Conservation (phyloP, 805 yeast genomes). For the Wickerhamomyces strasburgensis region DNA sequence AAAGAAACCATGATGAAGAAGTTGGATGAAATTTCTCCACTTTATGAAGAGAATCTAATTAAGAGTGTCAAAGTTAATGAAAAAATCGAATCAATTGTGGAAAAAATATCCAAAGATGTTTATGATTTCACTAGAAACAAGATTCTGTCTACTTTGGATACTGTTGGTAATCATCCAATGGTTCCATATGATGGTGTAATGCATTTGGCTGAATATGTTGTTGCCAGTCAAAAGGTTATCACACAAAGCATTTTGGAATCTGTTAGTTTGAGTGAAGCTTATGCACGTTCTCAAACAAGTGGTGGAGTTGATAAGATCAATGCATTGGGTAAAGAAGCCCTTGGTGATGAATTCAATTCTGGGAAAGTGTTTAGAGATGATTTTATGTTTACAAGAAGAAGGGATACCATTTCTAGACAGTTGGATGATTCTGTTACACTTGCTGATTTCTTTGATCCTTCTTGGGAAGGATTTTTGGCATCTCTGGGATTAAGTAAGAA, state of each 20-base stretch:
- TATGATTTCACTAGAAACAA: slow-evolving; percentile 56
- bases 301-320: slow-evolving; percentile 59
- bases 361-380: slow-evolving; percentile 63
- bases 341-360: slow-evolving; percentile 53
- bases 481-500: slow-evolving; percentile 21
- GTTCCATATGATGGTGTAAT: slow-evolving; percentile 57
- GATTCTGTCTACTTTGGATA: slow-evolving; percentile 47
- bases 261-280: slow-evolving; percentile 60
- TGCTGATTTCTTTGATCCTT: slow-evolving; percentile 77
- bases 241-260: slow-evolving; percentile 58
- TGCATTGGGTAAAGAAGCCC: slow-evolving; percentile 52
- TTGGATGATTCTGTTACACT: slow-evolving; percentile 57
- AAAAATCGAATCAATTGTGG: slow-evolving; percentile 57
- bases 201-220: slow-evolving; percentile 65
- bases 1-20: slow-evolving; percentile 41
- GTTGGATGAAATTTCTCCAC: slow-evolving; percentile 57
- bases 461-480: slow-evolving; percentile 51
- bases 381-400: slow-evolving; percentile 76
- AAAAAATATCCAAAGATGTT: slow-evolving; percentile 48
- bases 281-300: slow-evolving; percentile 59
- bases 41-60: slow-evolving; percentile 47
- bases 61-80: slow-evolving; percentile 54
- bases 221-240: slow-evolving; percentile 61
- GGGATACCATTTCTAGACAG: slow-evolving; percentile 55
- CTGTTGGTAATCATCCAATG: slow-evolving; percentile 45